Evolutionary conservation across 805 yeast genomes (phyloP).

Genomic region (Candida orba): DNA sequence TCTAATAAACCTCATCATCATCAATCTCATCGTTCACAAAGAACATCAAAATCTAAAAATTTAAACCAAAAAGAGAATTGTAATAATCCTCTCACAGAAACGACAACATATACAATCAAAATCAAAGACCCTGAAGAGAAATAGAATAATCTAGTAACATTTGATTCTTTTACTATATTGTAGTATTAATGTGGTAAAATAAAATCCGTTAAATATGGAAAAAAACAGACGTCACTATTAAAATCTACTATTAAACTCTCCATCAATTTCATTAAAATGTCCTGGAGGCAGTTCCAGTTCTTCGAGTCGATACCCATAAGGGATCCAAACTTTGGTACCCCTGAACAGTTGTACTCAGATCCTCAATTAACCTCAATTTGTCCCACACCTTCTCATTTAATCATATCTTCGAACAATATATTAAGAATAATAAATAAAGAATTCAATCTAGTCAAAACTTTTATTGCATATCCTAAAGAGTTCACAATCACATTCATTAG

Average conservation of each 20-base stretch:
- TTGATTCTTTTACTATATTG: too few relatives aligned
- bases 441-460: slow-evolving; percentile 40
- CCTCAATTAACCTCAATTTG: slow-evolving; percentile 60
- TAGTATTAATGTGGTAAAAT: too few relatives aligned
- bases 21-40: too few relatives aligned
- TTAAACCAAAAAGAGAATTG: neutral
- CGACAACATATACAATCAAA: neutral
- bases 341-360: slow-evolving; percentile 70
- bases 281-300: slow-evolving; percentile 81
- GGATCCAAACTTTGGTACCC: slow-evolving; percentile 68
- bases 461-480: slow-evolving; percentile 58
- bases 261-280: slow-evolving; percentile 11
- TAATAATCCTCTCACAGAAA: neutral
- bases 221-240: too few relatives aligned
- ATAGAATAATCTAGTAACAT: neutral
- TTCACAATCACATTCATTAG: slow-evolving; percentile 55
- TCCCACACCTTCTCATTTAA: slow-evolving; percentile 48
- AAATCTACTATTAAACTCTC: too few relatives aligned
- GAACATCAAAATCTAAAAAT: neutral
- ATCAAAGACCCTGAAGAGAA: neutral
- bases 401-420: slow-evolving; percentile 49
- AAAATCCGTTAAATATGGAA: too few relatives aligned
- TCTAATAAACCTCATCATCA: neutral
- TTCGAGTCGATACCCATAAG: slow-evolving; percentile 76
- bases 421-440: slow-evolving; percentile 51